Percentiles rank a stretch among this genome's conserved stretches.
Evolutionary conservation across 768 basidiomycete species (phyloP).

Genomic region (Lentinula lateritia): DNA sequence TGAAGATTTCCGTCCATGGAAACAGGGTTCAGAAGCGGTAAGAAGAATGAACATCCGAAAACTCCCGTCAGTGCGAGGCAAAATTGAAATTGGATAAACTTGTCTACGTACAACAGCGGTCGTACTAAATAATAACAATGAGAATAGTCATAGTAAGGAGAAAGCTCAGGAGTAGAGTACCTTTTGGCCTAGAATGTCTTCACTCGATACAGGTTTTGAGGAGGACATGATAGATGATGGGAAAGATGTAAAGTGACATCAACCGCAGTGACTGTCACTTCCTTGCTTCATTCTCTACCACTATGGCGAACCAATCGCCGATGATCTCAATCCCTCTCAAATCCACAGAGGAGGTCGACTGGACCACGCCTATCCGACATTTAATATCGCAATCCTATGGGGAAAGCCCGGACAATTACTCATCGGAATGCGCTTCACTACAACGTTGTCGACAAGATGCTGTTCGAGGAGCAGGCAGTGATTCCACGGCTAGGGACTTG

Average conservation of each 20-base stretch:
- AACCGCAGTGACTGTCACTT: neutral
- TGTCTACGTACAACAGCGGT: slow-evolving; percentile 70
- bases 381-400: slow-evolving; percentile 90
- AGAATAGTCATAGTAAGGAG: neutral
- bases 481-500: slow-evolving; percentile 90
- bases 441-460: slow-evolving; percentile 95
- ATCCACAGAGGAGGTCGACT: slow-evolving; percentile 94
- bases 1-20: neutral
- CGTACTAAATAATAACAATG: slow-evolving; percentile 47
- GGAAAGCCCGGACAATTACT: slow-evolving; percentile 86
- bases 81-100: slow-evolving; percentile 17
- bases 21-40: neutral
- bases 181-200: slow-evolving; percentile 89
- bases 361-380: slow-evolving; percentile 81
- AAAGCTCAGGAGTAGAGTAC: slow-evolving; percentile 29
- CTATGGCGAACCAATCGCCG: slow-evolving; percentile 76
- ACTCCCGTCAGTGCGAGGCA: slow-evolving; percentile 11
- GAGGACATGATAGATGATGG: slow-evolving; percentile 36
- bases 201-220: slow-evolving; percentile 71
- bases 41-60: neutral
- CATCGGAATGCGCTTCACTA: slow-evolving; percentile 75
- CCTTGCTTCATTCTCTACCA: neutral
- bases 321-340: slow-evolving; percentile 93
- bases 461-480: slow-evolving; percentile 92
- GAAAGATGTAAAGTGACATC: slow-evolving; percentile 3